A percentile compares a stretch with the other conserved stretches of the same genome.
phyloP scores from a whole-genome alignment of 495 filamentous ascomycete genomes.

The Tuber umbilicatum region DNA sequence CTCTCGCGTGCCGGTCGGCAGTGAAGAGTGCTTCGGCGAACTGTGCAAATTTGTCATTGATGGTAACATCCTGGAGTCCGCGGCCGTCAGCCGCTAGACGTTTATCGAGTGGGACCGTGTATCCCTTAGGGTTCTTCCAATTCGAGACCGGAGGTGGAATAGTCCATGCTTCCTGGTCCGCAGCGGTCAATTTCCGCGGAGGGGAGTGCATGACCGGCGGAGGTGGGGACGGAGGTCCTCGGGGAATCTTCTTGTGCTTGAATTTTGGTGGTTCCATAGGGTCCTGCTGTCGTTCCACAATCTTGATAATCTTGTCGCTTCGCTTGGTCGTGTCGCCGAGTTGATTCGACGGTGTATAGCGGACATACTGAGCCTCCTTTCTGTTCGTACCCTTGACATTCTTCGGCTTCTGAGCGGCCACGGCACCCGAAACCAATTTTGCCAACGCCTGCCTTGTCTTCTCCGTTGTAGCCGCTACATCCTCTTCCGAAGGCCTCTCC shows the following conservation, averaged over 20 bases:
- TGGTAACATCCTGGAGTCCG: conserved; percentile 85
- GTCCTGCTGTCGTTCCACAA: conserved; percentile 88
- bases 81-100: conserved; percentile 92
- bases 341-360: conserved; percentile 92
- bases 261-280: conserved; percentile 98
- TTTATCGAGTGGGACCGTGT: conserved; percentile 94
- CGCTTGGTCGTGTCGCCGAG: conserved; percentile 86
- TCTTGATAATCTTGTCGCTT: conserved; percentile 97
- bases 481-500: conserved; percentile 75
- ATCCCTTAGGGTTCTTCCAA: conserved; percentile 99
- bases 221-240: conserved; percentile 86
- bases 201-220: conserved; percentile 94
- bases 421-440: conserved; percentile 72
- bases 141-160: conserved; percentile 92
- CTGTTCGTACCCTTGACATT: conserved; percentile 70
- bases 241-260: conserved; percentile 96
- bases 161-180: conserved; percentile 94
- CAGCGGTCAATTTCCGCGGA: conserved; percentile 87
- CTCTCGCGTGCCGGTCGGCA: conserved; percentile 87
- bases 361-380: conserved; percentile 85
- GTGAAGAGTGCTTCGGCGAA: conserved; percentile 92
- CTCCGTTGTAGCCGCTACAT: conserved; percentile 73
- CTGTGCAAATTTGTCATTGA: conserved; percentile 98
- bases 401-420: conserved; percentile 91
- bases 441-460: conserved; percentile 80